phyloP scores from a whole-genome alignment of 495 filamentous ascomycete species.

The Hamigera avellanea region DNA sequence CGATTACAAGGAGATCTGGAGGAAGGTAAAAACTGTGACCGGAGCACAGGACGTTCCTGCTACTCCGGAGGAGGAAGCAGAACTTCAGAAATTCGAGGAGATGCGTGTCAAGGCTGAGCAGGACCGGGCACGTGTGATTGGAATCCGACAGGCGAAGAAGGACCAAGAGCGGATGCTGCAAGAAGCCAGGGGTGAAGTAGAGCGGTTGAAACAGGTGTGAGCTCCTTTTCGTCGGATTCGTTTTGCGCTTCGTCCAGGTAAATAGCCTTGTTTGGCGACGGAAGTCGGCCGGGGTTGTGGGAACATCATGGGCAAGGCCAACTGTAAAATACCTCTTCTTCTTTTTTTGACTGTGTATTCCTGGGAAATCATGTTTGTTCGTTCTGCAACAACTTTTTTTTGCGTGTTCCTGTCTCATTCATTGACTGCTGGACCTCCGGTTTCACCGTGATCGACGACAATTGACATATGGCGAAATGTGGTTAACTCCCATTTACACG shows the following conservation, averaged over 20 bases:
- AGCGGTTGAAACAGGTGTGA: constrained; percentile 21
- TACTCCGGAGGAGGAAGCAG: constrained; percentile 46
- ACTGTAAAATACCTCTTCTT: constrained; percentile 30
- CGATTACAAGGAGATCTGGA: constrained; percentile 48
- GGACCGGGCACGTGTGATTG: constrained; percentile 45
- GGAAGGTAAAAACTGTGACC: constrained; percentile 55
- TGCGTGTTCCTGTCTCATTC: no score
- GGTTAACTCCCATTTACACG: no score
- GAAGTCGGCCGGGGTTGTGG: background rate
- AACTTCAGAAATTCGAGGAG: constrained; percentile 48
- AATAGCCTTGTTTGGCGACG: background rate
- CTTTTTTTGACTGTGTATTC: constrained; percentile 17
- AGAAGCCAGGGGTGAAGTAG: constrained; percentile 39
- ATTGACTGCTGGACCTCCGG: no score
- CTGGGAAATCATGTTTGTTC: constrained; percentile 7
- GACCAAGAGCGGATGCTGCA: constrained; percentile 53
- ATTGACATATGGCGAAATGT: no score
- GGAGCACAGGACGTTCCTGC: constrained; percentile 49
- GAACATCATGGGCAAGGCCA: constrained; percentile 8
- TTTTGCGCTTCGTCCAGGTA: no score
- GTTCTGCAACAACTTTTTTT: no score
- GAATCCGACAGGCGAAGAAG: constrained; percentile 45
- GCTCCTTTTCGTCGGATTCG: background rate
- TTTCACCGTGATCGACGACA: no score
- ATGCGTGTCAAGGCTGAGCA: constrained; percentile 35